A percentile compares a stretch with the other conserved stretches of the same genome.
These are phyloP conservation scores for Malus sylvestris DNA, from an alignment of 306 rosid genomes.

Conservation along the genomic window DNA sequence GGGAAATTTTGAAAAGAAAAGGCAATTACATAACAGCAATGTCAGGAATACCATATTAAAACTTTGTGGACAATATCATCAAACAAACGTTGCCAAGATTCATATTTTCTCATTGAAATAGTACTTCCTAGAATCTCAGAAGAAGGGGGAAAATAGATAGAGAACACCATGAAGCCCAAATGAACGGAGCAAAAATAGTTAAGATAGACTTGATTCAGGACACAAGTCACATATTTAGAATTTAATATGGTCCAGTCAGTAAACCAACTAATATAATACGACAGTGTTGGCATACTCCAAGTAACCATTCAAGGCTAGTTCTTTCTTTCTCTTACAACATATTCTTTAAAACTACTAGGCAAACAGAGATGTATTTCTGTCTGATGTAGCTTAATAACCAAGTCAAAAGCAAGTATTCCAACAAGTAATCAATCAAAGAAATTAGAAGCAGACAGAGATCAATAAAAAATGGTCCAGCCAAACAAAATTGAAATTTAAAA, in stretches of 20 bases:
- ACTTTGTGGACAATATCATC: not conserved
- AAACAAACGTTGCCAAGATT: not conserved
- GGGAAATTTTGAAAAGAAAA: not conserved
- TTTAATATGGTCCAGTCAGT: not conserved
- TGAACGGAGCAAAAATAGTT: not conserved
- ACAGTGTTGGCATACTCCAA: not conserved
- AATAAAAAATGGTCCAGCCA: constrained; percentile 10
- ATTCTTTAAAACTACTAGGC: not conserved
- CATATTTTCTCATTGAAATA: not conserved
- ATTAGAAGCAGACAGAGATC: constrained; percentile 14
- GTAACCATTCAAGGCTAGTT: not conserved
- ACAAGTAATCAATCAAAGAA: not conserved
- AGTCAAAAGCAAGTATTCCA: not conserved
- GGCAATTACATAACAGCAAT: not conserved
- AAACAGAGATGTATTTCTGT: not conserved
- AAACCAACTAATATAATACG: not conserved
- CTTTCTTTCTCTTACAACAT: not conserved
- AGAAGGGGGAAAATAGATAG: not conserved
- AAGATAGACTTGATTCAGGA: not conserved
- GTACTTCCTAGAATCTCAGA: not conserved
- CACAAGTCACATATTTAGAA: not conserved
- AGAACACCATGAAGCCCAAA: not conserved
- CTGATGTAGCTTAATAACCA: not conserved
- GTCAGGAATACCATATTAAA: not conserved
- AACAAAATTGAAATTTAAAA: constrained; percentile 6